Conservation (phyloP, 441 rosid genomes). For the Manihot esculenta region DNA sequence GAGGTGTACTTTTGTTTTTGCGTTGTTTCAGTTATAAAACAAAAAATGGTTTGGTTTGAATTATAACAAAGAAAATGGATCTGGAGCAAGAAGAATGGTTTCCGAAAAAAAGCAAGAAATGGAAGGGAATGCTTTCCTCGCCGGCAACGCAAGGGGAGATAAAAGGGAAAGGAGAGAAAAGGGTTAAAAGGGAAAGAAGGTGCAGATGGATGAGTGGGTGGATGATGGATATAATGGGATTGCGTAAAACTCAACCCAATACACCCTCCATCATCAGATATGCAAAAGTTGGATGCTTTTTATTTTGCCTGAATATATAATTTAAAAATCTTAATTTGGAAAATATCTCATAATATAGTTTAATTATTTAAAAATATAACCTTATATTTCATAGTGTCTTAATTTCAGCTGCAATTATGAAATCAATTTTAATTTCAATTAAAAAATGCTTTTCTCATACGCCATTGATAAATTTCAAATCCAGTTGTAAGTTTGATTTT, state of each 20-base stretch:
- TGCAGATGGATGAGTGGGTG: conserved; percentile 12
- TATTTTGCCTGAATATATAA: no score
- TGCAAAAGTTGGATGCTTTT: conserved; percentile 19
- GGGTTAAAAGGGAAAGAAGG: conserved; percentile 2
- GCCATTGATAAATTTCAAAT: no score
- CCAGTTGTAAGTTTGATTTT: no score
- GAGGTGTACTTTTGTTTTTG: no score
- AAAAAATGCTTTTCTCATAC: no score
- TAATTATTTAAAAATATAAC: no score
- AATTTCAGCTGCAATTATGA: no score
- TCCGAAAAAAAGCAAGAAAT: background rate
- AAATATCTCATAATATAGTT: no score
- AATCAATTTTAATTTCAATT: no score
- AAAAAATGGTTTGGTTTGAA: background rate
- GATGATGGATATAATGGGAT: conserved; percentile 32
- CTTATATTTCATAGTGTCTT: no score
- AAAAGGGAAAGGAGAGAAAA: conserved; percentile 3
- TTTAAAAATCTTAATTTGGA: no score
- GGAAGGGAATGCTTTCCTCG: background rate
- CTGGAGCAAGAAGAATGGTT: background rate
- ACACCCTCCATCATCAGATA: conserved; percentile 29
- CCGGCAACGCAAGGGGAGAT: background rate
- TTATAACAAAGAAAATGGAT: conserved; percentile 6
- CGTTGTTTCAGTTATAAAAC: no score
- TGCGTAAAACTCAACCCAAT: conserved; percentile 49